phyloP scores from a whole-genome alignment of 495 filamentous ascomycete genomes.

The Neurospora sp. region DNA sequence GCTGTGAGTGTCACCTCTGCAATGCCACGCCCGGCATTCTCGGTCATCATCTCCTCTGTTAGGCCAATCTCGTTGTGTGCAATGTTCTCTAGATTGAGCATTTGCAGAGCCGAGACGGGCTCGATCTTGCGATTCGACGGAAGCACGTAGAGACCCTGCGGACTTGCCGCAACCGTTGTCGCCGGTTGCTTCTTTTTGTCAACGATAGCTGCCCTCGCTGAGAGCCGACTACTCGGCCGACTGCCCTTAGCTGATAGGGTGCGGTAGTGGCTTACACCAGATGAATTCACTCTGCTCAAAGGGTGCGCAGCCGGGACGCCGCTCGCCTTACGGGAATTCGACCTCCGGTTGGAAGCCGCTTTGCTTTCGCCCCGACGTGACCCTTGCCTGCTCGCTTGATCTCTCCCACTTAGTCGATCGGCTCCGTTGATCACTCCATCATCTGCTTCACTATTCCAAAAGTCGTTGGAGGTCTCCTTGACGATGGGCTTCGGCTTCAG shows the following conservation, averaged over 20 bases:
- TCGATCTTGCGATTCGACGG: slow-evolving; percentile 65
- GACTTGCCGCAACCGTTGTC: not conserved
- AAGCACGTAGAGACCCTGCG: slow-evolving; percentile 37
- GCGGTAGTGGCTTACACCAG: slow-evolving; percentile 31
- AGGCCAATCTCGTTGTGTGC: slow-evolving; percentile 75
- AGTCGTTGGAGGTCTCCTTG: slow-evolving; percentile 33
- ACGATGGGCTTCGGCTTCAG: slow-evolving; percentile 24
- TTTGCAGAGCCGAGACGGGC: slow-evolving; percentile 71
- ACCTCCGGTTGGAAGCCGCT: slow-evolving; percentile 29
- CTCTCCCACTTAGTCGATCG: slow-evolving; percentile 36
- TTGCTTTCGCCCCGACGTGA: slow-evolving; percentile 43
- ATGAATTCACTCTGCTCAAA: slow-evolving; percentile 32
- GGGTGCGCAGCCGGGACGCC: slow-evolving; percentile 26
- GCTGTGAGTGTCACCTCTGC: slow-evolving; percentile 66
- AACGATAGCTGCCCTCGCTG: slow-evolving; percentile 13
- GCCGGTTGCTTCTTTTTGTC: slow-evolving; percentile 22
- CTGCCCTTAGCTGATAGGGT: slow-evolving; percentile 19
- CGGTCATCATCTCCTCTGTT: slow-evolving; percentile 79
- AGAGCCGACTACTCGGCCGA: slow-evolving; percentile 25
- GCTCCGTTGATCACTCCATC: slow-evolving; percentile 43
- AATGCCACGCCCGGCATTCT: slow-evolving; percentile 82
- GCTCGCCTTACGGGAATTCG: slow-evolving; percentile 56
- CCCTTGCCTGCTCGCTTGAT: slow-evolving; percentile 29
- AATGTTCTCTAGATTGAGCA: slow-evolving; percentile 83
- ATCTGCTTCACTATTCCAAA: slow-evolving; percentile 63